These are phyloP conservation scores for Leptomonas pyrrhocoris DNA, from an alignment of 208 protist genomes.

Conservation along the genomic window DNA sequence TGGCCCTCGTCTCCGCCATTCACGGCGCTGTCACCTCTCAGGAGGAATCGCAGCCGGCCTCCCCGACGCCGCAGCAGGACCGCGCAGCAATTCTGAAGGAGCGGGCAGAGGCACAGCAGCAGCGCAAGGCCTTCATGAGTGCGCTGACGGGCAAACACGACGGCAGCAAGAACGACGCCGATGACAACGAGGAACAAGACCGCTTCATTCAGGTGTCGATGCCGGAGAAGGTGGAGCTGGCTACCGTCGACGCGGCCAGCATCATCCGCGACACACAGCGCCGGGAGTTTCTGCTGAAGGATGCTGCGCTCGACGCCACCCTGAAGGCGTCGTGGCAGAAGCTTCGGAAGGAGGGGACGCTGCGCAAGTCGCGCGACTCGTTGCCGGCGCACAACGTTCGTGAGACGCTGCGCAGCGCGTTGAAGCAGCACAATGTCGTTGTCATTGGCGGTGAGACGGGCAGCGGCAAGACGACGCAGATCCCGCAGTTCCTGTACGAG, in stretches of 20 bases:
- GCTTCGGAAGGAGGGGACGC: constrained; percentile 51
- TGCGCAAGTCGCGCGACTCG: constrained; percentile 50
- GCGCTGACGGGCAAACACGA: constrained; percentile 48
- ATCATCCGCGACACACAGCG: constrained; percentile 38
- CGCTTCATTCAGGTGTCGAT: constrained; percentile 53
- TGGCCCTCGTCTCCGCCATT: constrained; percentile 73
- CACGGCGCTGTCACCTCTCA: constrained; percentile 54
- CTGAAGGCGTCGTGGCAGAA: constrained; percentile 67
- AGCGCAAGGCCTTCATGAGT: constrained; percentile 75
- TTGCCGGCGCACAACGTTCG: constrained; percentile 80
- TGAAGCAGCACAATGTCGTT: constrained; percentile 86
- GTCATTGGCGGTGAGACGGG: constrained; percentile 97
- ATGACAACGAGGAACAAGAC: constrained; percentile 58
- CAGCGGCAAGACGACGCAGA: constrained; percentile 98
- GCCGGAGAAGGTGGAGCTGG: constrained; percentile 69
- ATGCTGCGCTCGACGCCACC: constrained; percentile 40
- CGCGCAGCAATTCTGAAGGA: constrained; percentile 33
- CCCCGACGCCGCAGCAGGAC: constrained; percentile 12
- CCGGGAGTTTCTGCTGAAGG: constrained; percentile 47
- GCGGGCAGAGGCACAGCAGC: constrained; percentile 40
- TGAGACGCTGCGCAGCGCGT: constrained; percentile 60
- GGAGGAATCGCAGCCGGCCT: constrained; percentile 17
- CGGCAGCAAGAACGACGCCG: constrained; percentile 4
- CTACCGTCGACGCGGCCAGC: constrained; percentile 53
- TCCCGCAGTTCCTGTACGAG: constrained; percentile 96